Evolutionary conservation across 1,284 basidiomycete species (phyloP).

Genomic region (Boletus nobilissimus): DNA sequence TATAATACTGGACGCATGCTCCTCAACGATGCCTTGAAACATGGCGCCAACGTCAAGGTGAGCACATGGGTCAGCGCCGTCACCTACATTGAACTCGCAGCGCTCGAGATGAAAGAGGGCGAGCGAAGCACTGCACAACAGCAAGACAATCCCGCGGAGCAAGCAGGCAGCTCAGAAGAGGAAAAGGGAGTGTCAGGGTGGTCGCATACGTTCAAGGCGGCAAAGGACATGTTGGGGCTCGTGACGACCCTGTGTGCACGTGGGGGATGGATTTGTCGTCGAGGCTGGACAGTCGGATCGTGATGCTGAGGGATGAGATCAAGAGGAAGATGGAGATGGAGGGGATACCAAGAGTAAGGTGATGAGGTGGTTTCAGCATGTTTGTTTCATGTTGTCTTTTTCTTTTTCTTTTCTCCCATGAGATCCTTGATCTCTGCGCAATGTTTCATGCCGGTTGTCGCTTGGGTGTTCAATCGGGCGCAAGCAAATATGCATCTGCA

Average conservation of each 20-base stretch:
- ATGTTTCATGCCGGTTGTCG: too few species aligned
- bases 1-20: constrained; percentile 58
- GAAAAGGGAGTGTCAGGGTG: constrained; percentile 51
- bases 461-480: too few species aligned
- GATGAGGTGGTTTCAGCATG: too few species aligned
- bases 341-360: constrained; percentile 38
- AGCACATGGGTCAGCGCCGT: constrained; percentile 76
- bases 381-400: too few species aligned
- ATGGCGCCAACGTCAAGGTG: constrained; percentile 53
- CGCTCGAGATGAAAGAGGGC: constrained; percentile 68
- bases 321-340: constrained; percentile 62
- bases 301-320: constrained; percentile 78
- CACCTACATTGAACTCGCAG: constrained; percentile 73
- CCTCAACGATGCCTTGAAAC: constrained; percentile 60
- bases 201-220: constrained; percentile 58
- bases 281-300: constrained; percentile 72
- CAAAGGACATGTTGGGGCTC: constrained; percentile 61
- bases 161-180: constrained; percentile 22
- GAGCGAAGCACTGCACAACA: constrained; percentile 46
- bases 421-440: too few species aligned
- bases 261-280: constrained; percentile 70
- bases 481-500: too few species aligned
- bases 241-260: constrained; percentile 59
- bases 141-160: neutral
- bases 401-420: too few species aligned